Base-by-base conservation (phyloP, 306 rosid genomes). In the Urtica urens region DNA sequence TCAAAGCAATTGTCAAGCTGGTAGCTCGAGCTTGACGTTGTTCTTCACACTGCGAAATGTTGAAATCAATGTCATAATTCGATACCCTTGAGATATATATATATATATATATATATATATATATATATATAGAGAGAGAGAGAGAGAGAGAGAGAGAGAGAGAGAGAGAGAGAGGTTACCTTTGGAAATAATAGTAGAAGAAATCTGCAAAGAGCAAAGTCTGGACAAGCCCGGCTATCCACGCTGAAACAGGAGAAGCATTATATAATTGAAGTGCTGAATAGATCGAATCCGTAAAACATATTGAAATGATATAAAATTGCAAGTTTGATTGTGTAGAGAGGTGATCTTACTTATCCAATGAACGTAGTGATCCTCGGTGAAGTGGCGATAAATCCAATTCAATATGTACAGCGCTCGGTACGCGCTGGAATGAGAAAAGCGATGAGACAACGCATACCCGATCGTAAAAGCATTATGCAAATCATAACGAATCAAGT, bases 331-430 rank as follows among this genome's bases (percentile, higher is more conserved):
- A n/a, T 46, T 27, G 10, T 47, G 28, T n/a, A 45, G 22, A 60
- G 42, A 41, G 38, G 38, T 64, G 59, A 49, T 27, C 83, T 20
- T 83, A 88, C 96, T 72, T 69, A 81, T 83, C 94, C 88, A 88
- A 29, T 78, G 88, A 40, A 88, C 65, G 48, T 64, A 83, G 73
- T 65, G 71, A 20, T 72, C 72, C 78, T 88, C 94, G 20, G 93
- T 83, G 39, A 88, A 83, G 81, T 83, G 83, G 75, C 96, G 96
- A 44, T 78, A 88, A 63, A 83, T 69, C 94, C 94, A 88, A 68
- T 88, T 88, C 60, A 83, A 51, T 38, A 88, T 81, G 80, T 83
- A 88, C 15, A 88, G 59, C 10, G 71, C 88, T 59, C 94, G 80
- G 59, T 88, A 88, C 1, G 78, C 86, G 42, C 94, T 88, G 93